phyloP scores from a whole-genome alignment of 352 stramenopile genomes.

The Globisporangium acanthophoron region DNA sequence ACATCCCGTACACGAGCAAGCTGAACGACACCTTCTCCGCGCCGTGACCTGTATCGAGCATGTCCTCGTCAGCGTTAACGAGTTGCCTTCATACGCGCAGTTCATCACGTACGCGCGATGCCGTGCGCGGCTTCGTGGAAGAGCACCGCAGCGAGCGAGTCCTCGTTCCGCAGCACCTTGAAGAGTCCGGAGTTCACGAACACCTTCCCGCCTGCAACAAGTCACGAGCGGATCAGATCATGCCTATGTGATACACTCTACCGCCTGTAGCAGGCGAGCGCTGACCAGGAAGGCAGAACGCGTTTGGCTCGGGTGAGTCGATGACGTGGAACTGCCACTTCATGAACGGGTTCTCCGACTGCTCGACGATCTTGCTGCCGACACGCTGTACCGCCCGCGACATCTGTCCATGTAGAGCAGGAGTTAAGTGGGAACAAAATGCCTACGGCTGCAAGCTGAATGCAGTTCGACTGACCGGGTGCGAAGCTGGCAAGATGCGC shows the following conservation, averaged over 20 bases:
- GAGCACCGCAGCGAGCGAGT: conserved; percentile 58
- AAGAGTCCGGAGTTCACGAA: conserved; percentile 75
- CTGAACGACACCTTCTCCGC: conserved; percentile 70
- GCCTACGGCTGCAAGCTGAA: too few species aligned
- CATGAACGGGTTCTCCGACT: conserved; percentile 40
- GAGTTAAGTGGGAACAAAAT: not conserved
- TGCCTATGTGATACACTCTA: not conserved
- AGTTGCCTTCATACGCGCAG: not conserved
- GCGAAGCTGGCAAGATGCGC: conserved; percentile 33
- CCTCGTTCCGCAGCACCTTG: conserved; percentile 54
- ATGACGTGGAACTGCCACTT: conserved; percentile 75
- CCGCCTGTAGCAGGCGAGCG: not conserved
- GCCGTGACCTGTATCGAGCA: conserved; percentile 37
- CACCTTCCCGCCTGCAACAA: conserved; percentile 39
- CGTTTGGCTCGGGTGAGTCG: conserved; percentile 58
- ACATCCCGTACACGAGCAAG: conserved; percentile 43
- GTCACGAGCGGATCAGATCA: too few species aligned
- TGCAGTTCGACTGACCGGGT: conserved; percentile 26
- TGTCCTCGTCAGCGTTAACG: not conserved
- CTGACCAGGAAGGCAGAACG: conserved; percentile 57
- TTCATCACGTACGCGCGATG: conserved; percentile 37
- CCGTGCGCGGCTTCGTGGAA: conserved; percentile 72
- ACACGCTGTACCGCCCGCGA: conserved; percentile 50
- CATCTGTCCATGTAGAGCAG: conserved; percentile 24
- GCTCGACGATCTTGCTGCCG: conserved; percentile 40